These are phyloP conservation scores for Plectosphaerella cucumerina DNA, from an alignment of 2,329 filamentous ascomycete genomes.

Conservation along the genomic window DNA sequence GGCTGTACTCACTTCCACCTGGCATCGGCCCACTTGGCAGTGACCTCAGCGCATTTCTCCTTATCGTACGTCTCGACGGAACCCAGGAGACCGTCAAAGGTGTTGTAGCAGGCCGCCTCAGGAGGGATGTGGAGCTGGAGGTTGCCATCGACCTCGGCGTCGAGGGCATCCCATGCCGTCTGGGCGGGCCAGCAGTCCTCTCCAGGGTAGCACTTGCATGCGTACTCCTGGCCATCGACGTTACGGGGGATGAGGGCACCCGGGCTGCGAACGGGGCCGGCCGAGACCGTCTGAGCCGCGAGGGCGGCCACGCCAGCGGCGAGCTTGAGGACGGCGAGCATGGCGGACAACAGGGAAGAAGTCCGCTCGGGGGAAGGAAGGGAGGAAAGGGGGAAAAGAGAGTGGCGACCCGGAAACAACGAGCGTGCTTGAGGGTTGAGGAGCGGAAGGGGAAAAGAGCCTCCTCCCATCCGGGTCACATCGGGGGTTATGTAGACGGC, in stretches of 20 bases:
- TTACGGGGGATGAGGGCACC: neutral
- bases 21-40: conserved; percentile 24
- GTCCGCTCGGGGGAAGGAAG: too few species aligned
- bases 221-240: conserved; percentile 22
- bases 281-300: conserved; percentile 1
- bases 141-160: conserved; percentile 29
- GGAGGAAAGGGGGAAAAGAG: too few species aligned
- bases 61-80: conserved; percentile 29
- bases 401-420: too few species aligned
- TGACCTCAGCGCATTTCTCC: conserved; percentile 25
- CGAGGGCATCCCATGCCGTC: conserved; percentile 22
- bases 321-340: neutral
- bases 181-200: conserved; percentile 25
- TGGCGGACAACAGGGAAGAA: neutral
- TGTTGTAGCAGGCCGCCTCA: conserved; percentile 29
- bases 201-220: conserved; percentile 26
- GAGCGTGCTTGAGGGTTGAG: too few species aligned
- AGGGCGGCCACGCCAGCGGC: neutral
- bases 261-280: neutral
- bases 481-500: too few species aligned
- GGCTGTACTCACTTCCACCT: conserved; percentile 29
- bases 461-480: too few species aligned
- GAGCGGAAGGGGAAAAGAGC: too few species aligned
- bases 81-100: conserved; percentile 31
- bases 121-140: conserved; percentile 24